A percentile compares a stretch with the other conserved stretches of the same genome.
These are phyloP conservation scores for Phytophthora hybrid DNA, from an alignment of 352 stramenopile species.

Conservation along the genomic window DNA sequence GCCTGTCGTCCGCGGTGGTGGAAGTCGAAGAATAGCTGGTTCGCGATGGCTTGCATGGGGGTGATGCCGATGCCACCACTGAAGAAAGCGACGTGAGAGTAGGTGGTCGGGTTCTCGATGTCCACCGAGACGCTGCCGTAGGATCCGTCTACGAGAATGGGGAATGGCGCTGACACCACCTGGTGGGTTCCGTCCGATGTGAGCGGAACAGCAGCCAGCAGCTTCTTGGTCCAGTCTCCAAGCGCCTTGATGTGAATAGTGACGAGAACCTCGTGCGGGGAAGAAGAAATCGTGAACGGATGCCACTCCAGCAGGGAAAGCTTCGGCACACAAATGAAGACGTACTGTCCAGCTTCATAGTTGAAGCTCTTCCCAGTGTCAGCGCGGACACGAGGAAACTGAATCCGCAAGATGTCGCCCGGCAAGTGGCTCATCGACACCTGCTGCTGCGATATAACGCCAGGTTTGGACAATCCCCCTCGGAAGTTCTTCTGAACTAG, in stretches of 20 bases:
- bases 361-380: conserved; percentile 42
- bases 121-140: conserved; percentile 54
- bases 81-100: conserved; percentile 55
- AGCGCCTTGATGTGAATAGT: too few species aligned
- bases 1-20: background rate
- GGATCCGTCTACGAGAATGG: conserved; percentile 50
- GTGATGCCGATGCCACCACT: conserved; percentile 56
- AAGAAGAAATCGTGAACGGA: too few species aligned
- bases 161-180: conserved; percentile 8
- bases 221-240: too few species aligned
- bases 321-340: conserved; percentile 73
- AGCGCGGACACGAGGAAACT: conserved; percentile 37
- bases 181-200: background rate
- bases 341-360: conserved; percentile 63
- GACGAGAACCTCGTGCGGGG: too few species aligned
- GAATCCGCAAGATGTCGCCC: conserved; percentile 39
- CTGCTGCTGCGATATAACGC: conserved; percentile 26
- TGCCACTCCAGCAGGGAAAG: conserved; percentile 51
- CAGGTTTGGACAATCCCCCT: conserved; percentile 25
- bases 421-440: conserved; percentile 21
- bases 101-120: conserved; percentile 35
- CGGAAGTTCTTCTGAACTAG: conserved; percentile 23
- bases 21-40: conserved; percentile 37
- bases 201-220: conserved; percentile 28
- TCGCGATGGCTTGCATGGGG: conserved; percentile 48